Base-by-base conservation (phyloP, 371 early-diverging fungal genomes). In the Dichotomocladium elegans region DNA sequence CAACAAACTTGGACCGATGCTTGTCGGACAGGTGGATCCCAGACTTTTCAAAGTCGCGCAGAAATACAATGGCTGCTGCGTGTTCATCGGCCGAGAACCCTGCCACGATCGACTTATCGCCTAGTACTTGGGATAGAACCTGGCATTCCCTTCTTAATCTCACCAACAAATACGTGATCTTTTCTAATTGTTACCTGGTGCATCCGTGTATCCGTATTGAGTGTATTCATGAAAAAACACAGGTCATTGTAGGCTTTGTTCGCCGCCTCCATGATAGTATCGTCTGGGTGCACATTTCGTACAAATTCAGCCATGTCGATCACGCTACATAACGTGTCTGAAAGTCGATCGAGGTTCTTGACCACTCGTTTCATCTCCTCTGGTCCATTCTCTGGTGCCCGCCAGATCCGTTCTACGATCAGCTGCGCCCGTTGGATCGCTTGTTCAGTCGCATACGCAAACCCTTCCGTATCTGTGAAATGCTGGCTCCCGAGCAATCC, bases 251-350 rank as follows among this genome's bases (percentile, higher is more conserved):
- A 93, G 0, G 87, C 92, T 5, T 78, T 63, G 64, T 94, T 89
- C 3, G 97, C 96, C 1, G 85, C 87, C 30, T 79, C 72, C 55
- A 86, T 78, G 60, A 85, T 89, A 14, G 52, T 60, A 46, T 51
- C 58, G 61, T 90, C 86, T 0, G 96, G 95, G 57, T 95, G 96
- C 15, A 90, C 86, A 53, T 91, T 91, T 34, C 95, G 83, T n/a
- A 95, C 74, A 19, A 98, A 84, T 66, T 98, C 98, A 0, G 93
- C 89, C 41, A 88, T 79, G 59, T 98, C 98, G 64, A 96, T 89
- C 0, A 96, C 89, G 41, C 82, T 81, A 52, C 98, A 97, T 15
- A 97, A 69, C 0, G 87, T 79, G 64, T 97, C 95, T 26, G 91
- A 91, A n/a, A 96, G 72, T 43, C 86, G 70, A 63, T 98, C 98